A percentile compares a stretch with the other conserved stretches of the same genome.
These are phyloP conservation scores for Penicillium freii DNA, from an alignment of 2,329 filamentous ascomycete genomes.

Conservation along the genomic window DNA sequence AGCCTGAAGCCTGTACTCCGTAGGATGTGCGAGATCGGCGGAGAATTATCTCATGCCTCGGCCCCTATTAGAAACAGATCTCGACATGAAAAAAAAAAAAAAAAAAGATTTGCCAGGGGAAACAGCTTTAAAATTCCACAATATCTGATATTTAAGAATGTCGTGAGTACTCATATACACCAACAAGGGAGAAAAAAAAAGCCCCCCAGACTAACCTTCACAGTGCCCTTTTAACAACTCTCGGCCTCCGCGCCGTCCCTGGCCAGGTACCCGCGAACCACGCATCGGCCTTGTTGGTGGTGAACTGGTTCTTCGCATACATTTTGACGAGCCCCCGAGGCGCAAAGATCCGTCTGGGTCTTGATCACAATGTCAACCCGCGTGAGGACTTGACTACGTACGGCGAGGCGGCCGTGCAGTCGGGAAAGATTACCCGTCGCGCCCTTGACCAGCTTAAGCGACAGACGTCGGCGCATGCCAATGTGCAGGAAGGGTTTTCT, in stretches of 20 bases:
- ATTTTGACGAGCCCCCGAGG: constrained; percentile 36
- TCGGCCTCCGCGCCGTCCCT: constrained; percentile 24
- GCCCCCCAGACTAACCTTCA: neutral
- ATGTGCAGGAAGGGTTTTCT: constrained; percentile 37
- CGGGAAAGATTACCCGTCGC: constrained; percentile 36
- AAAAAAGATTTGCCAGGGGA: too few species aligned
- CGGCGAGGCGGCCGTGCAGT: constrained; percentile 36
- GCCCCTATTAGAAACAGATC: neutral
- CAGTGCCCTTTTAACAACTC: constrained; percentile 23
- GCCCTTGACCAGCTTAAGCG: constrained; percentile 39
- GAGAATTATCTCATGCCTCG: neutral
- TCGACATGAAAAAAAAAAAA: neutral
- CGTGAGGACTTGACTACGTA: constrained; percentile 40
- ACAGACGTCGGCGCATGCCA: constrained; percentile 37
- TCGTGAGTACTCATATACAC: neutral
- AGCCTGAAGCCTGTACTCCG: neutral
- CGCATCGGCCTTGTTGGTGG: constrained; percentile 36
- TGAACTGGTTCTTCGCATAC: constrained; percentile 43
- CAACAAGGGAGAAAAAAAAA: fast-evolving
- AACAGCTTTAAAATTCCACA: neutral
- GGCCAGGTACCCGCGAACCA: constrained; percentile 23
- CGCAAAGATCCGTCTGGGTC: constrained; percentile 31
- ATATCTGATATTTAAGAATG: neutral
- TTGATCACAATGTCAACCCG: constrained; percentile 43
- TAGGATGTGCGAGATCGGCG: neutral